Base-by-base conservation (phyloP, 1,284 basidiomycete genomes). In the Exobasidium cylindrosporum region DNA sequence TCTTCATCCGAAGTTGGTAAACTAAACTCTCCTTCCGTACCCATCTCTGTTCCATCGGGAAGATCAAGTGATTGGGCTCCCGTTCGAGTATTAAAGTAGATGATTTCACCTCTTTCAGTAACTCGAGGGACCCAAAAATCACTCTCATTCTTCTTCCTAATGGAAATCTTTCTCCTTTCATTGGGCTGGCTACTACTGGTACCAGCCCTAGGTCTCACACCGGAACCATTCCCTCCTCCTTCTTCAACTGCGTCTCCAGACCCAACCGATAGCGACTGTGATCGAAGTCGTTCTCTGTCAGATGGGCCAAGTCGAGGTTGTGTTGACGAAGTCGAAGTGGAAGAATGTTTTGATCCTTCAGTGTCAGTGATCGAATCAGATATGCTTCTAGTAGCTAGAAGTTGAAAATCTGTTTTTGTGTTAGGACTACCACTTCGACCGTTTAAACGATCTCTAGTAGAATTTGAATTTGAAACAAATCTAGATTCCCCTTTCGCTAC, bases 1-100 rank as follows among this genome's bases (percentile, higher is more conserved):
- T 28, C 47, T 24, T 7, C 21, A 13, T 50, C 26, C 26, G 13
- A 50, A 21, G n/a, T 28, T 24, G 26, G 47, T 28, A 28, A 21
- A n/a, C n/a, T n/a, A n/a, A n/a, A n/a, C 26, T 28, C 47, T 24
- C 47, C 23, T 35, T 24, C 50, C 14, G 35, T 13, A 4, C 61
- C 43, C 23, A 40, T 43, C n/a, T 44, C 53, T 45, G 30, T 44
- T 4, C 64, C 58, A 2, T 60, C 17, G 3, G 94, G 94, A 44
- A 96, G 82, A 72, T 97, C 91, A 23, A 13, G n/a, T 24, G 50
- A 21, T 30, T 54, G 40, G 14, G 3, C 11, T 24, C 47, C 47
- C 45, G 47, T 52, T 47, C 11, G 59, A 40, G 45, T 59, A 46
- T 26, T 54, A 50, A n/a, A 44, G 52, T 44, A 46, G 24, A 60